phyloP scores from a whole-genome alignment of 345 rosid species.

The Hibiscus syriacus region DNA sequence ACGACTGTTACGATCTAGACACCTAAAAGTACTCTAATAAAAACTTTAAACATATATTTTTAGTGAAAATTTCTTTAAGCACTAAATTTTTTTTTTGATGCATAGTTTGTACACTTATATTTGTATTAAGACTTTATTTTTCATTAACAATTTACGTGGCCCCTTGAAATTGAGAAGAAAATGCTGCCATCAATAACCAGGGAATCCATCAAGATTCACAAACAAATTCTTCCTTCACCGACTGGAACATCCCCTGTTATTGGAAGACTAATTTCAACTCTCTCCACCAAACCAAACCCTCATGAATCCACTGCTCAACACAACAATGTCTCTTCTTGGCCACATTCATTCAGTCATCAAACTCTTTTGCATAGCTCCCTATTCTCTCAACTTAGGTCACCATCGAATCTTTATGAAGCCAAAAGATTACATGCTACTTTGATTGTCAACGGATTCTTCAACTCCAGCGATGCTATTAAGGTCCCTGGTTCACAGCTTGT shows the following conservation, averaged over 20 bases:
- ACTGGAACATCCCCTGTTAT: neutral
- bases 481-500: conserved; percentile 31
- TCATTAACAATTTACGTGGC: no score
- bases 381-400: conserved; percentile 24
- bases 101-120: no score
- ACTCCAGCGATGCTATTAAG: conserved; percentile 1
- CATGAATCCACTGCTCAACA: neutral
- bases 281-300: neutral
- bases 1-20: no score
- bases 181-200: neutral
- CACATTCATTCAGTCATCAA: neutral
- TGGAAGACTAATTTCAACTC: conserved; percentile 5
- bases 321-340: neutral
- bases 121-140: no score
- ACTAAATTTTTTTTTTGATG: no score
- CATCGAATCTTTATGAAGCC: conserved; percentile 19
- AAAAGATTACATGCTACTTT: conserved; percentile 20
- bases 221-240: neutral
- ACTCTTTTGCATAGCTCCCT: conserved; percentile 2
- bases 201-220: neutral
- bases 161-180: neutral
- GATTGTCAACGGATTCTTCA: conserved; percentile 21
- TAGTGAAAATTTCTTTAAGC: no score
- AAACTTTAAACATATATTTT: no score
- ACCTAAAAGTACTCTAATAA: no score